Evolutionary conservation across 1,284 basidiomycete genomes (phyloP).

Genomic region (Irpex lacteus): DNA sequence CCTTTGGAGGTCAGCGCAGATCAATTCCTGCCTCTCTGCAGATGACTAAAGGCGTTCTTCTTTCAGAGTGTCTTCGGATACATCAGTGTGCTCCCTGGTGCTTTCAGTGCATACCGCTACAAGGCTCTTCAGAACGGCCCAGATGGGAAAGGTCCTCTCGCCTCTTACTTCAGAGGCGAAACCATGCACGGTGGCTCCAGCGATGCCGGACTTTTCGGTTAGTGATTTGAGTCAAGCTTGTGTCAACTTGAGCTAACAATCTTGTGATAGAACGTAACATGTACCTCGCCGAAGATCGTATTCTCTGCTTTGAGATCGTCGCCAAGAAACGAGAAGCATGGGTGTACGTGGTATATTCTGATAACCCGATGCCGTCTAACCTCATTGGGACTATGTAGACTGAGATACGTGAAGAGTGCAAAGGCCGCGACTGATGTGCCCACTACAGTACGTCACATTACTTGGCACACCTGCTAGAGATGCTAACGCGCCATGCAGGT

Average conservation of each 20-base stretch:
- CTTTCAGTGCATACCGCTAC: slow-evolving; percentile 92
- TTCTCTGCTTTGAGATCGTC: slow-evolving; percentile 96
- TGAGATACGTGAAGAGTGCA: slow-evolving; percentile 90
- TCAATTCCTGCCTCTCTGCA: slow-evolving; percentile 4
- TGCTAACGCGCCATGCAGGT: slow-evolving; percentile 36
- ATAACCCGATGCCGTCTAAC: neutral
- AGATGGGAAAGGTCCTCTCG: slow-evolving; percentile 84
- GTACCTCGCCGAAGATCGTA: slow-evolving; percentile 93
- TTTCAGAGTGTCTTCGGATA: slow-evolving; percentile 83
- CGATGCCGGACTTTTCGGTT: slow-evolving; percentile 68
- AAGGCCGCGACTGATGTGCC: slow-evolving; percentile 89
- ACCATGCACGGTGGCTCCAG: slow-evolving; percentile 71
- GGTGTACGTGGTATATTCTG: slow-evolving; percentile 52
- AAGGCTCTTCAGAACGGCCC: slow-evolving; percentile 79
- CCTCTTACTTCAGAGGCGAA: slow-evolving; percentile 90
- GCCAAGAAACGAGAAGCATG: slow-evolving; percentile 86
- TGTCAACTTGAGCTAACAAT: slow-evolving; percentile 13
- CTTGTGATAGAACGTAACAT: slow-evolving; percentile 70
- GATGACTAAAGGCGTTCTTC: neutral
- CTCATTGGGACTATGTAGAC: slow-evolving; percentile 35
- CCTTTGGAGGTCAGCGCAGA: slow-evolving; percentile 68
- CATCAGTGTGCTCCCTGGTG: slow-evolving; percentile 87
- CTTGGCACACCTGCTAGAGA: slow-evolving; percentile 1
- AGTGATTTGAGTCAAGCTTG: slow-evolving; percentile 15
- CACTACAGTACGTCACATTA: slow-evolving; percentile 45